Conservation (phyloP, 108 stramenopile species). For the Cyclotella cryptica region DNA sequence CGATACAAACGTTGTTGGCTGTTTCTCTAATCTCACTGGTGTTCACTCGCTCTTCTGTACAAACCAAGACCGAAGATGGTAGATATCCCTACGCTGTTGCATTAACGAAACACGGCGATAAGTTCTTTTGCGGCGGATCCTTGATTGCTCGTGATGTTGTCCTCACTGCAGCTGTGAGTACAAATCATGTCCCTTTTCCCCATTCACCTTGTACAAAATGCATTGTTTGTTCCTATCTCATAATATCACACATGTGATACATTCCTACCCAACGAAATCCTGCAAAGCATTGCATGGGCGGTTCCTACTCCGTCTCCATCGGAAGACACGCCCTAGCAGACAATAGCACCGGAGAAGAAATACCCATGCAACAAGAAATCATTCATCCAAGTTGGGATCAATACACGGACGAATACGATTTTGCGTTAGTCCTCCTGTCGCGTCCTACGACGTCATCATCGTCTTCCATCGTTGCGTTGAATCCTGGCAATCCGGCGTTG, state of each 20-base stretch:
- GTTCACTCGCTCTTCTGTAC: neutral
- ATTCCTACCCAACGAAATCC: neutral
- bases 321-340: neutral
- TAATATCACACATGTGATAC: no score
- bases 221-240: no score
- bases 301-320: neutral
- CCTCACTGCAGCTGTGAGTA: constrained; percentile 20
- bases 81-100: constrained; percentile 35
- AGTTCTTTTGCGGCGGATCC: constrained; percentile 58
- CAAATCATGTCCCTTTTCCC: neutral
- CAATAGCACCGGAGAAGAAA: constrained; percentile 11
- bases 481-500: neutral
- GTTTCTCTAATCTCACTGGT: no score
- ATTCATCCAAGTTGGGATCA: constrained; percentile 9
- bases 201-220: no score
- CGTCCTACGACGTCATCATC: neutral
- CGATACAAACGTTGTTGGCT: no score
- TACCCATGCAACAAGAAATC: constrained; percentile 4
- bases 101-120: constrained; percentile 9
- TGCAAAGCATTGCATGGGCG: constrained; percentile 15
- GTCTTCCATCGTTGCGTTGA: neutral
- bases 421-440: constrained; percentile 13
- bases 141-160: constrained; percentile 29
- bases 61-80: neutral
- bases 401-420: constrained; percentile 20